Evolutionary conservation across 2,329 filamentous ascomycete genomes (phyloP).

Genomic region (Colletotrichum zoysiae): DNA sequence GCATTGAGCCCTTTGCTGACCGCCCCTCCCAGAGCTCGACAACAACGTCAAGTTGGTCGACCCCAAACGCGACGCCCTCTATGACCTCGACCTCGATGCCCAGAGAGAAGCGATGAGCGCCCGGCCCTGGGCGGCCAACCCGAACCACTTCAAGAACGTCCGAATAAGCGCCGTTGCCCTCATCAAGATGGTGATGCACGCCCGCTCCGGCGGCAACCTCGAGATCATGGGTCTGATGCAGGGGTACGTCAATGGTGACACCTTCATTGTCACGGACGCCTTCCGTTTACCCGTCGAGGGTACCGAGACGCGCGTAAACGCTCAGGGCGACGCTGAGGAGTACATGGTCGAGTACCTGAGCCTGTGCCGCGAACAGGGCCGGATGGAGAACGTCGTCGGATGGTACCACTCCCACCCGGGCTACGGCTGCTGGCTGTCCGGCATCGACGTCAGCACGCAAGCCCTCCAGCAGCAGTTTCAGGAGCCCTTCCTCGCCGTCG

Average conservation of each 20-base stretch:
- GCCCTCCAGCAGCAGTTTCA: slow-evolving; percentile 85
- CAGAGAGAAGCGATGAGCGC: slow-evolving; percentile 75
- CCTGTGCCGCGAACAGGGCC: slow-evolving; percentile 78
- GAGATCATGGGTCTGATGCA: slow-evolving; percentile 99
- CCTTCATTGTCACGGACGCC: slow-evolving; percentile 93
- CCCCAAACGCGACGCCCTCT: slow-evolving; percentile 89
- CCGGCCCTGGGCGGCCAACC: slow-evolving; percentile 82
- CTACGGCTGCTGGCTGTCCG: slow-evolving; percentile 97
- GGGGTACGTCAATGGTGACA: slow-evolving; percentile 87
- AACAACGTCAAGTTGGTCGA: slow-evolving; percentile 89
- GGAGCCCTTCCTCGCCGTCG: slow-evolving; percentile 94
- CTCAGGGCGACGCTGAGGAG: slow-evolving; percentile 94
- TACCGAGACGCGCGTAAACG: slow-evolving; percentile 98
- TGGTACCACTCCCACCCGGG: slow-evolving; percentile 99
- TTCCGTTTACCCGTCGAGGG: slow-evolving; percentile 96
- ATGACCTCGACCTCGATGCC: slow-evolving; percentile 79
- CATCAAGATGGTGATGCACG: slow-evolving; percentile 99
- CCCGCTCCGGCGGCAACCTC: slow-evolving; percentile 89
- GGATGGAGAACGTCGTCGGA: slow-evolving; percentile 92
- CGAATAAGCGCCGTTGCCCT: slow-evolving; percentile 94
- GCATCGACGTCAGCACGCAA: slow-evolving; percentile 94
- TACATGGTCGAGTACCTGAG: slow-evolving; percentile 92
- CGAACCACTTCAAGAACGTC: slow-evolving; percentile 91
- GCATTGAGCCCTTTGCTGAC: not conserved
- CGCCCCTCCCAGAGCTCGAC: slow-evolving; percentile 77